These are phyloP conservation scores for Apophysomyces ossiformis DNA, from an alignment of 371 early-diverging fungal genomes.

Conservation along the genomic window DNA sequence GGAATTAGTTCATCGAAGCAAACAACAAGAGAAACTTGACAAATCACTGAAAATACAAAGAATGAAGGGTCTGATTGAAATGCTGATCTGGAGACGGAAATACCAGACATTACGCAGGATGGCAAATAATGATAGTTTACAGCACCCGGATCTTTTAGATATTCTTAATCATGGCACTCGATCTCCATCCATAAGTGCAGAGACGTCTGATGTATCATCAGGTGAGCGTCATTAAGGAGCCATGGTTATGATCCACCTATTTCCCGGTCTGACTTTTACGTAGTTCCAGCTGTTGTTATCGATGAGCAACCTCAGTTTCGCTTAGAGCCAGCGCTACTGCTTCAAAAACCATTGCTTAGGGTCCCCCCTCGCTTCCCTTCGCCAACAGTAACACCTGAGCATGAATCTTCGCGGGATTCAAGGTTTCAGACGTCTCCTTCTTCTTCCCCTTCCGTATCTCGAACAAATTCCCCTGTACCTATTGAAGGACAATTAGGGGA, in stretches of 20 bases:
- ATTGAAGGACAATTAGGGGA: neutral
- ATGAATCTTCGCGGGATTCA: neutral
- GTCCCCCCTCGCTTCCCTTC: conserved; percentile 15
- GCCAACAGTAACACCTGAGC: conserved; percentile 2
- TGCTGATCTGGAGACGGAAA: conserved; percentile 32
- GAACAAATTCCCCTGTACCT: neutral
- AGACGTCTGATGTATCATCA: neutral
- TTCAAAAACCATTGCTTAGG: neutral
- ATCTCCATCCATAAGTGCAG: neutral
- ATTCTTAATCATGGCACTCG: no score
- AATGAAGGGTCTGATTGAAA: conserved; percentile 29
- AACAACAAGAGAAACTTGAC: conserved; percentile 31
- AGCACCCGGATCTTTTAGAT: no score
- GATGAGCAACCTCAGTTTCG: conserved; percentile 22
- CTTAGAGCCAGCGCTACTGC: neutral
- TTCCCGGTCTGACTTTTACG: neutral
- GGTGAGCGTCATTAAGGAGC: neutral
- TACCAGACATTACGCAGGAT: conserved; percentile 26
- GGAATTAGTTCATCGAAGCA: conserved; percentile 31
- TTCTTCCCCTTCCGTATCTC: neutral
- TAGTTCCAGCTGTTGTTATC: conserved; percentile 25
- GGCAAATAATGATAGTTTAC: neutral
- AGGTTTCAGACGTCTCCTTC: neutral
- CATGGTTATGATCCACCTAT: neutral
- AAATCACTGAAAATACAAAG: conserved; percentile 25